A percentile compares a stretch with the other conserved stretches of the same genome.
Evolutionary conservation across 768 basidiomycete genomes (phyloP).

Genomic region (Collybia nuda): DNA sequence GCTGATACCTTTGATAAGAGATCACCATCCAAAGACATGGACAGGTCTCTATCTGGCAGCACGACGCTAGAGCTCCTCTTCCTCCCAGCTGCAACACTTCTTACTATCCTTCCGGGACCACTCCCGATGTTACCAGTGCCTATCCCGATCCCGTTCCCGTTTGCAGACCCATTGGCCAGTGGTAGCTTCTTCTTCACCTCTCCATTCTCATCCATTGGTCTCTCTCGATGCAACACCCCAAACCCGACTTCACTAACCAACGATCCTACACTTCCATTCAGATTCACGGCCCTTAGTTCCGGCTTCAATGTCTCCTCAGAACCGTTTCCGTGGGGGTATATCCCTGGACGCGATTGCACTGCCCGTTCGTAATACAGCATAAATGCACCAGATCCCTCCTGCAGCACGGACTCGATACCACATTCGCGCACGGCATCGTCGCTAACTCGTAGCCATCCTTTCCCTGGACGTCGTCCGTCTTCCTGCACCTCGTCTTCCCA

Average conservation of each 20-base stretch:
- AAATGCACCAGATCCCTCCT: slow-evolving; percentile 76
- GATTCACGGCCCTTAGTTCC: slow-evolving; percentile 39
- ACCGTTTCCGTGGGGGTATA: slow-evolving; percentile 25
- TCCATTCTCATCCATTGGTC: slow-evolving; percentile 15
- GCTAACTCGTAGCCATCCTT: slow-evolving; percentile 86
- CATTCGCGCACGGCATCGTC: slow-evolving; percentile 81
- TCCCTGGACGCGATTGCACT: slow-evolving; percentile 24
- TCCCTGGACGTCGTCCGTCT: slow-evolving; percentile 37
- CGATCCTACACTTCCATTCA: slow-evolving; percentile 49
- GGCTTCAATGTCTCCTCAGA: slow-evolving; percentile 71
- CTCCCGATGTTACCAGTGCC: slow-evolving; percentile 16
- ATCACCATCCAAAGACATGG: slow-evolving; percentile 10
- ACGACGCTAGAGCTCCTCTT: slow-evolving; percentile 37
- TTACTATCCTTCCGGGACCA: slow-evolving; percentile 48
- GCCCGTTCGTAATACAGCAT: slow-evolving; percentile 93
- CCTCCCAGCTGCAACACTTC: slow-evolving; percentile 51
- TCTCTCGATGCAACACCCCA: slow-evolving; percentile 27
- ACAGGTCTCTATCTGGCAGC: slow-evolving; percentile 25
- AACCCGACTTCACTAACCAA: slow-evolving; percentile 44
- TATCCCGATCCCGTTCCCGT: slow-evolving; percentile 17
- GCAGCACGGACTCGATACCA: slow-evolving; percentile 70
- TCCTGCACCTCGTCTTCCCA: slow-evolving; percentile 52
- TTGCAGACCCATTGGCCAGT: slow-evolving; percentile 9
- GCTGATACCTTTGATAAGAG: slow-evolving; percentile 1
- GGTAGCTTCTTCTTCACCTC: slow-evolving; percentile 7